Percentiles rank a stretch among this genome's conserved stretches.
Conservation (phyloP, 345 rosid genomes). For the Linum usitatissimum region DNA sequence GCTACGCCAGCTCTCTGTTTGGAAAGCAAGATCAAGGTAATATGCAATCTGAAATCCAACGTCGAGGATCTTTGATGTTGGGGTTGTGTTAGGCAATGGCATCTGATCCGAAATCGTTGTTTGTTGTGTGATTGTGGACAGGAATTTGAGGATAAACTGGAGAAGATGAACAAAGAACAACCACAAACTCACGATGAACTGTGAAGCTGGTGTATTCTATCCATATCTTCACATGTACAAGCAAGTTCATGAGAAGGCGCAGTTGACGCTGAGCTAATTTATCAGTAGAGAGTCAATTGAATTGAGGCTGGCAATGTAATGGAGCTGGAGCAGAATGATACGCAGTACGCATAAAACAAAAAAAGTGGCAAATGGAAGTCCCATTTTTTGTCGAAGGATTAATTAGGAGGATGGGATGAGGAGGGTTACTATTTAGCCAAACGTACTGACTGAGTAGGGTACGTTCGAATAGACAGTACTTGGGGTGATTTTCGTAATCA, state of each 20-base stretch:
- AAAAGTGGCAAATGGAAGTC: too few relatives aligned
- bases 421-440: too few relatives aligned
- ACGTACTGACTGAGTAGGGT: too few relatives aligned
- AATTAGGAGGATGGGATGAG: too few relatives aligned
- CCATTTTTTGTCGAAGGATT: too few relatives aligned
- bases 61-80: too few relatives aligned
- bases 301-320: background rate
- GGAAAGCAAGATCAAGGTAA: constrained; percentile 72
- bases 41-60: too few relatives aligned
- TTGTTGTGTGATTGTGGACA: constrained; percentile 9
- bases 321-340: background rate
- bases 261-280: background rate
- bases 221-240: background rate
- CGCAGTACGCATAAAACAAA: background rate
- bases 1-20: constrained; percentile 67
- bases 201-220: constrained; percentile 4
- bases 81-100: background rate
- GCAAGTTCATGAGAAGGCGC: background rate
- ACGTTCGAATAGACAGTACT: too few relatives aligned
- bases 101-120: background rate
- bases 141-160: constrained; percentile 72
- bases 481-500: too few relatives aligned
- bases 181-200: constrained; percentile 70
- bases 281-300: background rate
- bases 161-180: constrained; percentile 46